A percentile compares a stretch with the other conserved stretches of the same genome.
Evolutionary conservation across 306 rosid genomes (phyloP).

Genomic region (Aeschynomene evenia): DNA sequence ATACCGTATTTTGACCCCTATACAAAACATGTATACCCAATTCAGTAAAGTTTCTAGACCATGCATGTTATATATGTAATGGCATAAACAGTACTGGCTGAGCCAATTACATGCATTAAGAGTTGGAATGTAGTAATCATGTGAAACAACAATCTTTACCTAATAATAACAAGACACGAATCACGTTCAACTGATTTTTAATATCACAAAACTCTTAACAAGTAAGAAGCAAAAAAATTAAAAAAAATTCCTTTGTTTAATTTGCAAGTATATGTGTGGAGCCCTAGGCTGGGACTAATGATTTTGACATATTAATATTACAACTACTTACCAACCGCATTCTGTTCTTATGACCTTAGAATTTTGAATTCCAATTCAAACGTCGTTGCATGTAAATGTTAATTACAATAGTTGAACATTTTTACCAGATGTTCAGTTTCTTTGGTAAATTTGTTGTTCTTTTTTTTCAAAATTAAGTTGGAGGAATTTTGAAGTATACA

Average conservation of each 20-base stretch:
- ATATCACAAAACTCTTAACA: background rate
- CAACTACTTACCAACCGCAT: conserved; percentile 30
- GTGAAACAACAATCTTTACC: conserved; percentile 18
- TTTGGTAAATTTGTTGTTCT: background rate
- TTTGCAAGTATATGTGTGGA: conserved; percentile 16
- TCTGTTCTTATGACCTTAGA: conserved; percentile 8
- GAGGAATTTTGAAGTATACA: conserved; percentile 21
- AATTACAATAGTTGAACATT: background rate
- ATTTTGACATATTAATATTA: conserved; percentile 32
- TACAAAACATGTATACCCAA: no score
- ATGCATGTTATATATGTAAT: background rate
- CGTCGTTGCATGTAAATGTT: background rate
- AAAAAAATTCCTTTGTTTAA: conserved; percentile 32
- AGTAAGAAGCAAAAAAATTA: no score
- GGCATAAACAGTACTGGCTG: background rate
- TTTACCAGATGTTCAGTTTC: background rate
- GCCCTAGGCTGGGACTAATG: conserved; percentile 22
- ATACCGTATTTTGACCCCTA: no score
- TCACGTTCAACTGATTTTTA: conserved; percentile 14
- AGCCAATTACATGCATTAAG: background rate
- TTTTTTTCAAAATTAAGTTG: conserved; percentile 8
- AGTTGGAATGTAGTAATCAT: conserved; percentile 32
- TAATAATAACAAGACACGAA: conserved; percentile 3
- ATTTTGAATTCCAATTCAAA: background rate
- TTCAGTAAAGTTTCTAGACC: background rate